Base-by-base conservation (phyloP, 2,329 filamentous ascomycete species). In the Domatiomyces catenatus region DNA sequence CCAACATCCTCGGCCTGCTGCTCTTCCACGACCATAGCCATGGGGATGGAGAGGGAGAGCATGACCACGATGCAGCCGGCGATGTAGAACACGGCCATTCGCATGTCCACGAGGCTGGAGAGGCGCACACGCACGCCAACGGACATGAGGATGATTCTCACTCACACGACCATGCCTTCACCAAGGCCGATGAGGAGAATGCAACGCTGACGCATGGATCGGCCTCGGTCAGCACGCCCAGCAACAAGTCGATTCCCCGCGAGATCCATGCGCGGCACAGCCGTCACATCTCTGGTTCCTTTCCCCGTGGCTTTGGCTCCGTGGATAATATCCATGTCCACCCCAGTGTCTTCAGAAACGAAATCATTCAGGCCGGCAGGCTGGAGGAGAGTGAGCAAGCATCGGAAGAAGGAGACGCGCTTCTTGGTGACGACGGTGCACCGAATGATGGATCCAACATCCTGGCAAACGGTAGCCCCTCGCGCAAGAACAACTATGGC, bases 1-100 rank as follows among this genome's bases (percentile, higher is more conserved):
- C 89, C 28, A 98, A 98, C 63, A 76, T 96, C 18, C 71, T 90
- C 47, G 92, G 92, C 1, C 82, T 98, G 56, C 77, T 90, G 51
- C 80, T 98, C 28, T 86, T 98, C 61, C 92, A 94, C 59, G 90
- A 94, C 51, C 90, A 96, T 64, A 86, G 86, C 2, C 90, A 96
- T 65, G 79, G 79, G 12, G 86, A 92, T 63, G 83, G 81, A 3
- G 71, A 69, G 12, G 75, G 80, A 57, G 74, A 71, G 1, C 74
- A 79, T 61, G 65, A 65, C 3, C 60, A 65, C 47, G 57, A 54
- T 17, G 57, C 65, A 42, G 57, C 71, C 49, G 60, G 56, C 54
- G 69, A 71, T 39, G 73, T 72, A 7, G 76, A 80, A 56, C 71
- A 78, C 58, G 73, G 73, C 3, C 73, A 75, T 44, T 66, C 69